Percentiles rank a stretch among this genome's conserved stretches.
phyloP scores from a whole-genome alignment of 441 rosid genomes.

The Croton setiger region DNA sequence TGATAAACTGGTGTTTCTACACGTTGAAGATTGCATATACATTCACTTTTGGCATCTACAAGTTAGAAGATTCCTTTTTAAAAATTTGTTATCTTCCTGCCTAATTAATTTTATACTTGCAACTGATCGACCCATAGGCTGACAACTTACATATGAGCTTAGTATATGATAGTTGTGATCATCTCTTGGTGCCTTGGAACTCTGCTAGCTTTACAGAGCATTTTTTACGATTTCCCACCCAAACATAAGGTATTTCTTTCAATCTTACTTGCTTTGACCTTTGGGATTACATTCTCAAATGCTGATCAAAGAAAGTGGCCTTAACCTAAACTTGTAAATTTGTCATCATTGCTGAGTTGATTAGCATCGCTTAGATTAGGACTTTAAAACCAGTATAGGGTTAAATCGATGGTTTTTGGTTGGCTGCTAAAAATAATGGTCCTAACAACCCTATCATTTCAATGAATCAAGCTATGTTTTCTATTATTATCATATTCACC shows the following conservation, averaged over 20 bases:
- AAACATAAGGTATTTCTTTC: background rate
- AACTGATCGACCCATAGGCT: background rate
- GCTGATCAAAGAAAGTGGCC: background rate
- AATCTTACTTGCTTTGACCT: background rate
- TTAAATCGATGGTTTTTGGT: background rate
- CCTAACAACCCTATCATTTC: background rate
- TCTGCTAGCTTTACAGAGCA: background rate
- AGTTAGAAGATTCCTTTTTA: background rate
- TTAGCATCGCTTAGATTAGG: background rate
- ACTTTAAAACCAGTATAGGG: too few relatives aligned
- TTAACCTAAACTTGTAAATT: background rate
- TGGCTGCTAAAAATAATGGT: background rate
- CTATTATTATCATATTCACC: background rate
- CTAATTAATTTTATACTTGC: background rate
- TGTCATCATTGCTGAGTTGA: background rate
- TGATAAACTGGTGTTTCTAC: background rate
- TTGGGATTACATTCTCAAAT: background rate
- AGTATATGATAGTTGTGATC: background rate
- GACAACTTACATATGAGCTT: background rate
- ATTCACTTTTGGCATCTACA: background rate
- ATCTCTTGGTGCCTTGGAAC: background rate
- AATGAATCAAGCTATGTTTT: background rate
- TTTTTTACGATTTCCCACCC: background rate
- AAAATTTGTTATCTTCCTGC: background rate
- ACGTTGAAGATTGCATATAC: background rate